phyloP scores from a whole-genome alignment of 1,284 basidiomycete genomes.

The Sporisorium reilianum region DNA sequence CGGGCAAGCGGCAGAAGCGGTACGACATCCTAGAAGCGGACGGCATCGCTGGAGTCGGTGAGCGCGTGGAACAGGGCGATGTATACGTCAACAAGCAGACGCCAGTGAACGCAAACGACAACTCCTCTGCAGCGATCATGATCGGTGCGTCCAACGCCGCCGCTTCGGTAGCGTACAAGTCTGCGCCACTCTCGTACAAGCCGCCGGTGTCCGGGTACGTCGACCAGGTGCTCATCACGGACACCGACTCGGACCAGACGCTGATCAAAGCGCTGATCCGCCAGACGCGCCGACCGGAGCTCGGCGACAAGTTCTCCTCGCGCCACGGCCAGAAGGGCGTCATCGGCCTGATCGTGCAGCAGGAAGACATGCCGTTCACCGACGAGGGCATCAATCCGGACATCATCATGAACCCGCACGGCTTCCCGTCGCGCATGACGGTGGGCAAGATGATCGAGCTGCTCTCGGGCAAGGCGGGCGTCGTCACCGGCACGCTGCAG shows the following conservation, averaged over 20 bases:
- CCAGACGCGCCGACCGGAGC: conserved; percentile 93
- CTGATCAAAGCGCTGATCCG: conserved; percentile 98
- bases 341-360: conserved; percentile 96
- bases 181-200: conserved; percentile 63
- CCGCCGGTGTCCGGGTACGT: conserved; percentile 83
- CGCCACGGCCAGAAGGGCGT: conserved; percentile 99
- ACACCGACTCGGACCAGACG: conserved; percentile 90
- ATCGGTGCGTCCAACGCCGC: conserved; percentile 32
- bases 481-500: conserved; percentile 85
- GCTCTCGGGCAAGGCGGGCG: conserved; percentile 84
- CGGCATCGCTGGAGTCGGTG: conserved; percentile 93
- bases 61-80: conserved; percentile 91
- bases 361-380: conserved; percentile 99
- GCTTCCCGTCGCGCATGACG: conserved; percentile 98
- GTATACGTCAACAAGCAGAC: conserved; percentile 97
- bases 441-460: conserved; percentile 99
- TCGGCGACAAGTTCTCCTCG: conserved; percentile 99
- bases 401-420: conserved; percentile 99
- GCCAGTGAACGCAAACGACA: conserved; percentile 85
- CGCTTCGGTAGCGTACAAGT: conserved; percentile 73
- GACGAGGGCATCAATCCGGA: conserved; percentile 95
- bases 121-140: conserved; percentile 64
- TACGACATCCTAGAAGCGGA: conserved; percentile 92
- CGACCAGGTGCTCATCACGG: conserved; percentile 97
- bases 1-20: conserved; percentile 80